Base-by-base conservation (phyloP, 2,329 filamentous ascomycete species). In the Fusarium sp. region DNA sequence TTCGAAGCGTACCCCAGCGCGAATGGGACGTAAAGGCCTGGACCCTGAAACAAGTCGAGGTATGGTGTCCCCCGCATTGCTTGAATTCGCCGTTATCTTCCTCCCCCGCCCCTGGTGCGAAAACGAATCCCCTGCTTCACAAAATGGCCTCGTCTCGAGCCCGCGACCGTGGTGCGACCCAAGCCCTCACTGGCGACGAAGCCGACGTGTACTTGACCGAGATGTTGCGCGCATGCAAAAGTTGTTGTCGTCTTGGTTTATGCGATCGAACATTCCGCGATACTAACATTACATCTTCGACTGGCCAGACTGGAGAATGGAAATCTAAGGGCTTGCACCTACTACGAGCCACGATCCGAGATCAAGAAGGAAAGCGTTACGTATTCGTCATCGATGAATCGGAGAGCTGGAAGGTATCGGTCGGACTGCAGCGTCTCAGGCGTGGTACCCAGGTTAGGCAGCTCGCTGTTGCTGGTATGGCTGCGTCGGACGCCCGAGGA, bases 1-100 rank as follows among this genome's bases (percentile, higher is more conserved):
- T 98, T 55, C 91, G 95, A 46, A 90, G 91, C 66, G 94, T 98
- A 15, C 91, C 94, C n/a, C 94, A 98, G 82, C 90, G 96, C 64
- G 96, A 99, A 82, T 99, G 96, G 96, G 96, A 99, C 79, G 90
- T 98, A 77, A 98, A 98, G 81, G 95, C 95, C 28, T 98, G 96
- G 96, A 97, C 94, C 44, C 88, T 99, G 82, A 98, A 97, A 83
- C 85, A 92, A 71, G 90, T 97, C 80, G 96, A 98, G 88, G 91
- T 96, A 84, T 94, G 92, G 89, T 94, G 91, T 78, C 89, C 90
- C 77, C 86, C 88, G 76, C 88, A 91, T 80, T 89, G 83, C 79
- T 83, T 88, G 78, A 83, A 83, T 77, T 78, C 80, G 72, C 80
- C 79, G 40, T 75, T 82, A 75, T 76, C 82, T 72, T 78, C 82